Evolutionary conservation across 495 filamentous ascomycete species (phyloP), one percentile per base, ranked within the genome.

Genomic region (Podospora appendiculata): DNA sequence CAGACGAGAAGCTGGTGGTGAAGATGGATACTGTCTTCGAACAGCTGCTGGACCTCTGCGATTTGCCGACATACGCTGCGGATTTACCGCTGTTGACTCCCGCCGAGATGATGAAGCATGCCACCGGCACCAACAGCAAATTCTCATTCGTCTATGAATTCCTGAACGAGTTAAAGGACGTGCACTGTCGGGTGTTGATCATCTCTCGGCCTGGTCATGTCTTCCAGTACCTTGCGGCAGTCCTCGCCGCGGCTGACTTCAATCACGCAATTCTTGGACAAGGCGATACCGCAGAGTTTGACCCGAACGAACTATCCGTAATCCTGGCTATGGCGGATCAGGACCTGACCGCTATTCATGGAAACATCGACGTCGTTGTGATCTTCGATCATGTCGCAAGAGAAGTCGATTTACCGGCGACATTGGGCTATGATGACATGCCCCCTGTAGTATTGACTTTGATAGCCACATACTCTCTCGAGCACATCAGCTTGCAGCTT

Each of bases 91-190:
- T 48, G 2, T 53, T 77, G 59, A 48, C 54, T 8, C 45, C 58
- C 1, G 47, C 48, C 11, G 62, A 67, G 13, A 59, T 66, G 51
- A 60, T 58, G 47, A 73, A 66, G 47, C 67, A 75, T 32, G 62
- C 67, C 5, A 61, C 65, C 32, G 57, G 58, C 14, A 68, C 71
- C 2, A 75, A 76, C 59, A 59, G 62, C 50, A 78, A 78, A 41
- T 74, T 72, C 45, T 64, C 63, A 1, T 78, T 76, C 16, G 51
- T 74, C 8, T 64, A 64, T n/a, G 74, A 75, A 52, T 57, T 76
- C 9, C 56, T 78, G 9, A 47, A 58, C 8, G 39, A 41, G 5
- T 19, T 74, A 12, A 51, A 53, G n/a, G 61, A 62, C 32, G 55
- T 64, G 43, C 56, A 69, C 32, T 57, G 53, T 39, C 70, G 63